Evolutionary conservation across 1,139 yeast genomes (phyloP).

Genomic region (Pichia sp.): DNA sequence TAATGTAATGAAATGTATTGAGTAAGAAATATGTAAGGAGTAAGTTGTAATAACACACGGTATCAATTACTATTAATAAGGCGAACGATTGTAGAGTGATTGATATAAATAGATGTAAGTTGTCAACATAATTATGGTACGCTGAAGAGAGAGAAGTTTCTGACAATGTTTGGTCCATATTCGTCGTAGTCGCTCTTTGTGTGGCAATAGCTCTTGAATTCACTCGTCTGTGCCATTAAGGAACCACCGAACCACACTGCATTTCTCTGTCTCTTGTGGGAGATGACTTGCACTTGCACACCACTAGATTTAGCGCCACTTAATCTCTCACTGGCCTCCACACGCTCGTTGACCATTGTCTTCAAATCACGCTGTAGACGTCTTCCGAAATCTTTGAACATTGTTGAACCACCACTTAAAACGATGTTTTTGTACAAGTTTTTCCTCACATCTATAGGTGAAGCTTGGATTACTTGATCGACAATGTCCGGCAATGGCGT

Average conservation of each 20-base stretch:
- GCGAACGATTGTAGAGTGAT: background rate
- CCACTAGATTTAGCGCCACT: slow-evolving; percentile 89
- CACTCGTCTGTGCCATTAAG: slow-evolving; percentile 92
- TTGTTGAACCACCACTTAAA: slow-evolving; percentile 94
- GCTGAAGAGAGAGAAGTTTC: slow-evolving; percentile 90
- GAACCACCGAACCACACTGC: slow-evolving; percentile 99
- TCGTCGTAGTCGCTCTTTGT: slow-evolving; percentile 97
- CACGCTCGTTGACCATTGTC: slow-evolving; percentile 80
- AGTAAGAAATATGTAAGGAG: too few relatives aligned
- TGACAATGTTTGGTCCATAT: slow-evolving; percentile 93
- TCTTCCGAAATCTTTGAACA: slow-evolving; percentile 98
- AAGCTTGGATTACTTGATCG: slow-evolving; percentile 88
- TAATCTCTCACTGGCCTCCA: slow-evolving; percentile 67
- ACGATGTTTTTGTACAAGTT: slow-evolving; percentile 94
- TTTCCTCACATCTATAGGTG: slow-evolving; percentile 97
- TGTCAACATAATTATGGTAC: slow-evolving; percentile 48
- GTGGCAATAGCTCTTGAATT: slow-evolving; percentile 92
- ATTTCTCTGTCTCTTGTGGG: slow-evolving; percentile 94
- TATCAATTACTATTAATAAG: too few relatives aligned
- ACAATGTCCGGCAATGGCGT: slow-evolving; percentile 95
- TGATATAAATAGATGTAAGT: slow-evolving; percentile 1
- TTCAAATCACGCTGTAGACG: slow-evolving; percentile 94
- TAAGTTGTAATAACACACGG: too few relatives aligned
- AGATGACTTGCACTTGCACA: slow-evolving; percentile 92
- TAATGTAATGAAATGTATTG: background rate